A percentile compares a stretch with the other conserved stretches of the same genome.
phyloP scores from a whole-genome alignment of 2,329 filamentous ascomycete genomes.

The Cercospora sp. region DNA sequence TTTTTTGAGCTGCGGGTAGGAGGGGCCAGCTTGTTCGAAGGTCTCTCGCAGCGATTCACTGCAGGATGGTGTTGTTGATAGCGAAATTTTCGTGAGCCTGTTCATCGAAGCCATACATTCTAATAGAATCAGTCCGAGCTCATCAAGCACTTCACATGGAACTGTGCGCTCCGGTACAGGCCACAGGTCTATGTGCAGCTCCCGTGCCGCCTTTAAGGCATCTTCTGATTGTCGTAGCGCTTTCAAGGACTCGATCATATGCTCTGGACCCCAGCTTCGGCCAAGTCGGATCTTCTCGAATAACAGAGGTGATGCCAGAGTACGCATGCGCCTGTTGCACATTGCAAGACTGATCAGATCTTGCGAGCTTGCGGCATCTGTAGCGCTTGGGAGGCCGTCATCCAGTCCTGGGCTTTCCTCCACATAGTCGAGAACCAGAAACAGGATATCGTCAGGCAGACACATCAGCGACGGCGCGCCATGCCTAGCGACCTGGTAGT shows the following conservation, averaged over 20 bases:
- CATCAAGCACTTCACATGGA: background rate
- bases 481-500: background rate
- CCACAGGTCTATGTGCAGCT: conserved; percentile 4
- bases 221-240: background rate
- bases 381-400: background rate
- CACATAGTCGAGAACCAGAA: background rate
- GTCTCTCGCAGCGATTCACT: background rate
- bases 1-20: background rate
- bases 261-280: background rate
- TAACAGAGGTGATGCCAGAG: background rate
- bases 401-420: background rate
- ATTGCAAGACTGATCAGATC: background rate
- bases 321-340: conserved; percentile 2
- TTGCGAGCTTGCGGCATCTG: background rate
- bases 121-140: background rate
- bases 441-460: conserved; percentile 6
- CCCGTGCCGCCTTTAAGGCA: background rate
- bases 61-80: conserved; percentile 1
- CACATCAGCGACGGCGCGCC: conserved; percentile 6
- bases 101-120: background rate
- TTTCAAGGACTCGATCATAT: conserved; percentile 1
- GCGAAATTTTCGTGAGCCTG: background rate
- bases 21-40: background rate
- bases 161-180: background rate
- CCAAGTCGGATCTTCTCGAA: conserved; percentile 1